Evolutionary conservation across 352 stramenopile species (phyloP), one percentile per base, ranked within the genome.

Genomic region (Aphanomyces stellatus): DNA sequence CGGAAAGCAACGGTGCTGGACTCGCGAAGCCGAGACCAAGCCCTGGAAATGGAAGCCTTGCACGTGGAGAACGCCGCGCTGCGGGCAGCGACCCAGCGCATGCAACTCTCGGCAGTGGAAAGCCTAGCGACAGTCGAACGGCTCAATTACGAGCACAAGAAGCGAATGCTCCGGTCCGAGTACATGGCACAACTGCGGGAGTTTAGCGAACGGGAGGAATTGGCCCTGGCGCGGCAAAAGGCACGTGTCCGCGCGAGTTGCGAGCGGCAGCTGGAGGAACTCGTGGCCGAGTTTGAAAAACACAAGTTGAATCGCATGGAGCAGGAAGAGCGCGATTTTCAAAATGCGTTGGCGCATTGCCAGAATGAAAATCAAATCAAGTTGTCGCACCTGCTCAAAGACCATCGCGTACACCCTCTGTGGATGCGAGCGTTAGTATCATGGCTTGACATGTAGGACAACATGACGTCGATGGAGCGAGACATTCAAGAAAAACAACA

Each of bases 121-220:
- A 78, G 76, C 1, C 63, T 88, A n/a, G 53, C 73, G 7, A 62
- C 82, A 7, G 62, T 78, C 4, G 79, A 88, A 41, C 72, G 79
- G 49, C 61, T 86, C 4, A 79, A 88, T 4, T 92, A 90, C 57
- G 83, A 92, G 60, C 83, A 88, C 71, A 83, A 86, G 57, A 92
- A 90, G 56, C 80, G 80, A 1, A 73, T 75, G 17, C 53, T 92
- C 4, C 75, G 76, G 53, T 72, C 66, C n/a, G 81, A 92, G 41
- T 89, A 85, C 51, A 59, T 76, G 53, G 74, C 55, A 17, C 83
- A 92, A 51, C 69, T 92, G 19, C 76, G 80, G 7, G 77, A 84
- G 28, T 92, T 90, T 24, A 74, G 86, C 24, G 81, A 90, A 53
- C 69, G 84, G 35, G 84, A 92, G 62, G 84, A 92, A 37, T 72